phyloP scores from a whole-genome alignment of 768 basidiomycete species.

The Solioccasus polychromus region DNA sequence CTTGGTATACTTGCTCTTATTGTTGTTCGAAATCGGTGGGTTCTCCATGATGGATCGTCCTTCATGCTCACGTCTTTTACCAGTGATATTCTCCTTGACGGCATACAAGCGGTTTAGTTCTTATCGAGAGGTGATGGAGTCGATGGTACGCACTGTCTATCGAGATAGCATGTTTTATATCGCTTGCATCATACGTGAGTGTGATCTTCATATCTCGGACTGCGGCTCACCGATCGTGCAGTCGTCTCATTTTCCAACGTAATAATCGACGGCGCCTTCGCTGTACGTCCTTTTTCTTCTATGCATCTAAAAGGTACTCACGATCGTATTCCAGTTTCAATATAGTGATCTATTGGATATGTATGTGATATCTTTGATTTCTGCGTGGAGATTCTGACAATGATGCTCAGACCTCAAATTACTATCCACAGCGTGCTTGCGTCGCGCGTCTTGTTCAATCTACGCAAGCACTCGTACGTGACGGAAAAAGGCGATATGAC shows the following conservation, averaged over 20 bases:
- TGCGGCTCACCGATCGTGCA: conserved; percentile 1
- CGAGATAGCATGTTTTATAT: conserved; percentile 18
- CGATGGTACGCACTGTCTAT: conserved; percentile 10
- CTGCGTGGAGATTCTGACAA: too few relatives aligned
- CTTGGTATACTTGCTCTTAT: conserved; percentile 7
- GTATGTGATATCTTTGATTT: conserved; percentile 6
- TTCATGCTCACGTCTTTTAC: background rate
- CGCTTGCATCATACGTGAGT: conserved; percentile 16
- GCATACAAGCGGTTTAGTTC: conserved; percentile 2
- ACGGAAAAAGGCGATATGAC: too few relatives aligned
- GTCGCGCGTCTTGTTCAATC: conserved; percentile 13
- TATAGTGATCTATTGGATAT: conserved; percentile 1
- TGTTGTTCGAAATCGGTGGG: conserved; percentile 11
- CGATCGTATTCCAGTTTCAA: conserved; percentile 3
- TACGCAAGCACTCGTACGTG: too few relatives aligned
- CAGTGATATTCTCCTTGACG: conserved; percentile 12
- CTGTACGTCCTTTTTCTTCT: background rate
- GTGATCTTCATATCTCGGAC: too few relatives aligned
- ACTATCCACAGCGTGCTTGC: conserved; percentile 6
- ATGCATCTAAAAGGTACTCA: background rate
- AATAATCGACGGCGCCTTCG: conserved; percentile 1
- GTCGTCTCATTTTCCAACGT: conserved; percentile 17
- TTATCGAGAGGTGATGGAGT: conserved; percentile 1
- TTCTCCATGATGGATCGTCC: background rate
- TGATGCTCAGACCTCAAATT: conserved; percentile 10